Evolutionary conservation across 305 asterid genomes (phyloP).

Genomic region (Fraxinus nigra): DNA sequence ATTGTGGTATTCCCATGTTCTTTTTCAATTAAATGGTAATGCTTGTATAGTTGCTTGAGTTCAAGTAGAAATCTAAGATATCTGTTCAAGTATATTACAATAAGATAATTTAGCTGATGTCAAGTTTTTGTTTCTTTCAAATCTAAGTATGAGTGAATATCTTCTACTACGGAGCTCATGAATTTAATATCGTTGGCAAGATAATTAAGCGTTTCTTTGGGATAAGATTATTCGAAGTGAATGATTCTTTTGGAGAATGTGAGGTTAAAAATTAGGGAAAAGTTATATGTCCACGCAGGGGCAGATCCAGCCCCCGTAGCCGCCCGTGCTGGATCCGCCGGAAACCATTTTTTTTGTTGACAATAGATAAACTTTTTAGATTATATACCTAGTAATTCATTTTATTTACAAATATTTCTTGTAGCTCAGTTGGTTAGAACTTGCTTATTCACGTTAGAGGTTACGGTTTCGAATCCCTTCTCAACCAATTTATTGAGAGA

Average conservation of each 20-base stretch:
- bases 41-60: not conserved
- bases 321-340: too few species aligned
- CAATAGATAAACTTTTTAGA: too few species aligned
- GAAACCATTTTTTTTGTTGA: too few species aligned
- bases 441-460: too few species aligned
- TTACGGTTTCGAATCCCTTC: too few species aligned
- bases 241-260: not conserved
- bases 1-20: not conserved
- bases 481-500: too few species aligned
- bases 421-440: too few species aligned
- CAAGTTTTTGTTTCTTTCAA: not conserved
- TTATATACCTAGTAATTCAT: too few species aligned
- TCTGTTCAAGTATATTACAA: not conserved
- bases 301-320: too few species aligned
- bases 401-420: too few species aligned
- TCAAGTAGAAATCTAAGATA: not conserved
- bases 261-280: not conserved
- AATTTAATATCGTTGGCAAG: not conserved
- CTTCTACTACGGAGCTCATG: not conserved
- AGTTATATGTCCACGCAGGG: not conserved
- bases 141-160: not conserved
- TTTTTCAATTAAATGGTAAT: not conserved
- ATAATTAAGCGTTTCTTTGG: not conserved
- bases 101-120: conserved; percentile 6
- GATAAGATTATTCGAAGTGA: not conserved